These are phyloP conservation scores for Solanum appendiculatum DNA, from an alignment of 257 asterid species.

Conservation along the genomic window DNA sequence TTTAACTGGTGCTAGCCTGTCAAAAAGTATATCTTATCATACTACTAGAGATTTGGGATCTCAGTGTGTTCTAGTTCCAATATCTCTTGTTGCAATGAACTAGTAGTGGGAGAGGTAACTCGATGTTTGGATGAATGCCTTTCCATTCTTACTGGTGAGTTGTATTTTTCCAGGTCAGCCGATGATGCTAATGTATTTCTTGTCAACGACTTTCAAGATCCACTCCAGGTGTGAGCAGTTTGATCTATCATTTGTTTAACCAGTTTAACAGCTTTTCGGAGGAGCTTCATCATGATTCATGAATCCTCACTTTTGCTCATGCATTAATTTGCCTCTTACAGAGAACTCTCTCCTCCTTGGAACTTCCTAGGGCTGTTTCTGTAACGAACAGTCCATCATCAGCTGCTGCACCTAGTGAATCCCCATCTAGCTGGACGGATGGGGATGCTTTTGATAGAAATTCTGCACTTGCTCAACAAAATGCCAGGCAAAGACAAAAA, in stretches of 20 bases:
- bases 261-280: neutral
- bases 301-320: neutral
- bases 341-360: constrained; percentile 92
- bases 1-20: neutral
- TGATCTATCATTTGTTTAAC: neutral
- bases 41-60: neutral
- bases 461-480: constrained; percentile 30
- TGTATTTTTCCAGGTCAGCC: constrained; percentile 59
- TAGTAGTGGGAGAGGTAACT: neutral
- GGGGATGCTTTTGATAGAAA: constrained; percentile 30
- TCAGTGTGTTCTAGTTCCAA: neutral
- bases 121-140: neutral
- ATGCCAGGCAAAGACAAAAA: constrained; percentile 58
- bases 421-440: constrained; percentile 25
- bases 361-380: constrained; percentile 75
- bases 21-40: neutral
- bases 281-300: neutral
- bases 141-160: neutral
- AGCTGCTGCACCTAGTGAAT: constrained; percentile 24
- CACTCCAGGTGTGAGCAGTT: constrained; percentile 64
- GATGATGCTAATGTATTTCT: constrained; percentile 95
- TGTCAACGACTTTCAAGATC: constrained; percentile 89
- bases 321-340: constrained; percentile 19
- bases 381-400: constrained; percentile 44
- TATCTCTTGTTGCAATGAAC: neutral